A percentile compares a stretch with the other conserved stretches of the same genome.
These are phyloP conservation scores for Monosporozyma yasuniensis DNA, from an alignment of 805 yeast genomes.

Conservation along the genomic window DNA sequence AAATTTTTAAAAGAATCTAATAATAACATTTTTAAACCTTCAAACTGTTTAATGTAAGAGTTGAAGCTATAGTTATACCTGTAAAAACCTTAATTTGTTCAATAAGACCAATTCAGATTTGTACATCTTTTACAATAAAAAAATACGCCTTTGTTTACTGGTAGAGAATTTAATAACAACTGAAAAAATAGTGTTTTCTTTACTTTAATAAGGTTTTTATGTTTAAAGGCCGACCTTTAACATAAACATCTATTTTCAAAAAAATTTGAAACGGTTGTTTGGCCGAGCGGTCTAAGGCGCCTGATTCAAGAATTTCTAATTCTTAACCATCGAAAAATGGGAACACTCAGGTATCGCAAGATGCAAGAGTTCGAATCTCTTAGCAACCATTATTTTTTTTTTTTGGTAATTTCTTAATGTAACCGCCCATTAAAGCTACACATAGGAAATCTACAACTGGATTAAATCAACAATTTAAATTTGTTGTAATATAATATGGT, in stretches of 20 bases:
- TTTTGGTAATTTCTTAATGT: neutral
- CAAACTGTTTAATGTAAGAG: too few species aligned
- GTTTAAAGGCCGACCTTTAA: neutral
- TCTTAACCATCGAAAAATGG: slow-evolving; percentile 12
- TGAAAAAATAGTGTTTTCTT: neutral
- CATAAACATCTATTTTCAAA: neutral
- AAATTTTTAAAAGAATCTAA: too few species aligned
- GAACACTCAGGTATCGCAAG: slow-evolving; percentile 25
- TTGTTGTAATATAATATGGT: neutral
- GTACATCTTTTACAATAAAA: too few species aligned
- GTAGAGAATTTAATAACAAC: too few species aligned
- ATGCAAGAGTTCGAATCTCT: slow-evolving; percentile 27
- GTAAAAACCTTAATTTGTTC: too few species aligned
- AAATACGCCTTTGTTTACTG: too few species aligned
- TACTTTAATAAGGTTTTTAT: neutral
- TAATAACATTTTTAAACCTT: too few species aligned
- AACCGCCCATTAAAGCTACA: neutral
- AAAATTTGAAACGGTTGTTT: slow-evolving; percentile 14
- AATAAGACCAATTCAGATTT: too few species aligned
- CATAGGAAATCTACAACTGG: neutral
- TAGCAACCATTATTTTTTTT: slow-evolving; percentile 21
- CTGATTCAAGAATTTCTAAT: slow-evolving; percentile 18
- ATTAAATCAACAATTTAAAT: too few species aligned
- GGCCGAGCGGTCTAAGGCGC: slow-evolving; percentile 28
- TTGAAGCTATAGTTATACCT: too few species aligned